Percentiles rank a stretch among this genome's conserved stretches.
Conservation (phyloP, 257 asterid genomes). For the Coffea eugenioides region DNA sequence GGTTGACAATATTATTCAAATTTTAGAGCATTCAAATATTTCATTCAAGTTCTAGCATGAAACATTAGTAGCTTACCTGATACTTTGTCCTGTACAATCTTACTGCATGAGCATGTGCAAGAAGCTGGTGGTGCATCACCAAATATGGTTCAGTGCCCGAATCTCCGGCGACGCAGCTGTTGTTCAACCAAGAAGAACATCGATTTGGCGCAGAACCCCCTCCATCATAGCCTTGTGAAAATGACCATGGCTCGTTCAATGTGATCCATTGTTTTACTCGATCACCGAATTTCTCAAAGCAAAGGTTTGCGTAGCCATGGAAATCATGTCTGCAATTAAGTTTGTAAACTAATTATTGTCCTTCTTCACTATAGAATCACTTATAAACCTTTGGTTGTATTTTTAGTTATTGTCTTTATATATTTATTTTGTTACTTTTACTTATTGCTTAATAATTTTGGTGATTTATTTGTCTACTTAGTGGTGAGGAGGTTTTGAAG, state of each 20-base stretch:
- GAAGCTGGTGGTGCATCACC: slow-evolving; percentile 45
- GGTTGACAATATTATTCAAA: neutral
- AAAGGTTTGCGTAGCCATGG: slow-evolving; percentile 41
- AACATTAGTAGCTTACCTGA: slow-evolving; percentile 25
- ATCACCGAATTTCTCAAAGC: slow-evolving; percentile 63
- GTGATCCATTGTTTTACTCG: slow-evolving; percentile 35
- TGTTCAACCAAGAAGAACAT: slow-evolving; percentile 41
- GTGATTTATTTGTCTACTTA: too few species aligned
- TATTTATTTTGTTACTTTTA: too few species aligned
- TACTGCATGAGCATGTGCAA: slow-evolving; percentile 41
- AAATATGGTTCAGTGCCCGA: slow-evolving; percentile 56
- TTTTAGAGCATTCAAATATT: neutral
- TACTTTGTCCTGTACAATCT: slow-evolving; percentile 39
- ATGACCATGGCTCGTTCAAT: slow-evolving; percentile 30
- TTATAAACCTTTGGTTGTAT: too few species aligned
- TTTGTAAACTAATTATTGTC: neutral
- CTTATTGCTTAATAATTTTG: too few species aligned
- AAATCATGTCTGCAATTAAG: slow-evolving; percentile 44
- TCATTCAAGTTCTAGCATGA: neutral
- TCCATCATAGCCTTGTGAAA: slow-evolving; percentile 37
- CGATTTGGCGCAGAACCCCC: slow-evolving; percentile 53
- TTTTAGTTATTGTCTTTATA: too few species aligned
- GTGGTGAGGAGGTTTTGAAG: too few species aligned
- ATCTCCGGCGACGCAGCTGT: slow-evolving; percentile 39
- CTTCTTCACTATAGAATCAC: too few species aligned